phyloP scores from a whole-genome alignment of 164 flowering plant genomes.

The Malania oleifera region DNA sequence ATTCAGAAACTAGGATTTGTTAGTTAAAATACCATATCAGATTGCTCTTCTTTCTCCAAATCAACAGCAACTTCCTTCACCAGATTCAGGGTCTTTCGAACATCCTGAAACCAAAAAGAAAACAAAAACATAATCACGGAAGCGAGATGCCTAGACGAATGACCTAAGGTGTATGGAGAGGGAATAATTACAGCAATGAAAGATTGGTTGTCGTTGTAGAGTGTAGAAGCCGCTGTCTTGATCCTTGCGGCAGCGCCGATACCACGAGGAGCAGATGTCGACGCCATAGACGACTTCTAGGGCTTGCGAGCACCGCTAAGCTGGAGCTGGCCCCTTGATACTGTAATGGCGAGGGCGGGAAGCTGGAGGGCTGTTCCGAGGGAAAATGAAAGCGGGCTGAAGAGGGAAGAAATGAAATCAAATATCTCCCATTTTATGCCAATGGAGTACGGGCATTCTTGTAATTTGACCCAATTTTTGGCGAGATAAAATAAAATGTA shows the following conservation, averaged over 20 bases:
- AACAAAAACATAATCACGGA: not conserved
- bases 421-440: no score
- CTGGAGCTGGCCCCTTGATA: no score
- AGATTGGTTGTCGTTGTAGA: conserved; percentile 45
- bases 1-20: not conserved
- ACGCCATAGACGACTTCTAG: conserved; percentile 34
- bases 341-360: no score
- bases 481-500: no score
- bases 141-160: not conserved
- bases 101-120: conserved; percentile 46
- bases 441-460: no score
- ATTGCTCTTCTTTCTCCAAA: conserved; percentile 54
- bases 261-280: conserved; percentile 38
- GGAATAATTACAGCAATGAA: conserved; percentile 36
- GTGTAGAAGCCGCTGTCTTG: conserved; percentile 27
- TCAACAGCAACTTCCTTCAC: conserved; percentile 66
- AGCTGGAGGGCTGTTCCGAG: no score
- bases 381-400: no score
- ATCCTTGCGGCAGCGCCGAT: conserved; percentile 29
- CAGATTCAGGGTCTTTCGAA: conserved; percentile 36
- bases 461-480: no score
- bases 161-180: conserved; percentile 7
- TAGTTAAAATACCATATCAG: conserved; percentile 31
- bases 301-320: no score
- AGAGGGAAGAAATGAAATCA: no score